Base-by-base conservation (phyloP, 2,329 filamentous ascomycete species). In the Penicillium sp. region DNA sequence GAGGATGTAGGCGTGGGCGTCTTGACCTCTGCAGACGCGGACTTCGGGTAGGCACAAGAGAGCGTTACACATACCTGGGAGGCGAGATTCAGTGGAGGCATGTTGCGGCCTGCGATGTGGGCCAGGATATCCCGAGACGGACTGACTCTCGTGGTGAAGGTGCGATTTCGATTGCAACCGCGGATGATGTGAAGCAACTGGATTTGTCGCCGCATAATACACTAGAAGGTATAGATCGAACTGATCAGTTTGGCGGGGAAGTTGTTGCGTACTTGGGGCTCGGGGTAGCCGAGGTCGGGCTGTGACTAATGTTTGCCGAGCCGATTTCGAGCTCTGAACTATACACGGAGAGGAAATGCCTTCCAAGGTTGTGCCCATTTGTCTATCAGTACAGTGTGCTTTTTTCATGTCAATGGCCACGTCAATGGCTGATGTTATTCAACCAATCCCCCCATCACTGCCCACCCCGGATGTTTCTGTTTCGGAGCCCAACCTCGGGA, bases 51-150 rank as follows among this genome's bases (percentile, higher is more conserved):
- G 10, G 2, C 33, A 38, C 43, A 56, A 29, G 38, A 41, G 23
- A 53, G 29, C 31, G 38, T 46, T 44, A 29, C 37, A 56, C 60
- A 27, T 60, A 64, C 63, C 57, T 59, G 51, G 20, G 63, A 62
- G 18, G 47, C 42, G 27, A 50, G 50, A 46, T 65, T 66, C 15
- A 65, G 48, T 29, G 54, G 63, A 10, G 63, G 50, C 63, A 66
- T 65, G 43, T 23, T 33, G 43, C 27, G 32, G 18, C 29, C 49
- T 12, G 24, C 29, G 38, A 28, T 33, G 18, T 3, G n/a, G 35
- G 23, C 15, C 37, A 24, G 35, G 9, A 18, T 15, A 7, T 38
- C 7, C 13, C 41, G 46, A 13, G 24, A 29, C 35, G 24, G 24
- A 29, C 35, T 32, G 7, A 13, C 12, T 12, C 29, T 31, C 37